Percentiles rank a stretch among this genome's conserved stretches.
These are phyloP conservation scores for Dentiscutata heterogama DNA, from an alignment of 371 early-diverging fungal genomes.

Conservation along the genomic window DNA sequence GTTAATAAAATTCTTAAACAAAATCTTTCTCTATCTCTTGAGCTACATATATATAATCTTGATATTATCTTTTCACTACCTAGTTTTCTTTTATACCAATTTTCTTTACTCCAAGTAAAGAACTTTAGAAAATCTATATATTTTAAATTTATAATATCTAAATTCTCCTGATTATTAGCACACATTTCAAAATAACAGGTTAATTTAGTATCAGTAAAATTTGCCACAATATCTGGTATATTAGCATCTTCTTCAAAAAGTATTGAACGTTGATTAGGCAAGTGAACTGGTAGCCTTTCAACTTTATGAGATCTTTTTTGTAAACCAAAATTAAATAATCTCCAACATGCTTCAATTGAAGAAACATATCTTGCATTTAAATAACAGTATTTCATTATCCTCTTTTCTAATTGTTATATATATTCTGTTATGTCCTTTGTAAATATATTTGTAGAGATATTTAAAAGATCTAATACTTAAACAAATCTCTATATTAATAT, in stretches of 20 bases:
- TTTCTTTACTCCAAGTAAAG: not conserved
- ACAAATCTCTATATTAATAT: conserved; percentile 59
- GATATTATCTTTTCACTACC: not conserved
- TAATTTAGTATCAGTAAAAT: no score
- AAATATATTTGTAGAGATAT: no score
- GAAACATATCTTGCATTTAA: conserved; percentile 52
- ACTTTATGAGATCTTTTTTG: no score
- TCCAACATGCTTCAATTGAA: conserved; percentile 50
- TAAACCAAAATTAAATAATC: conserved; percentile 51
- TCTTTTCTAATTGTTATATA: no score
- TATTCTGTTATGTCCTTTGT: no score
- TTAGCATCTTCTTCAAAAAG: no score
- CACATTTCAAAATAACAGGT: no score
- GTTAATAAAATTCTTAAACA: no score
- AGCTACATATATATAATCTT: not conserved
- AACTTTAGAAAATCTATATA: not conserved
- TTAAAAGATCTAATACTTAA: conserved; percentile 47
- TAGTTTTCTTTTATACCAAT: not conserved
- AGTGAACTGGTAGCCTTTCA: no score
- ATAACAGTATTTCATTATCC: conserved; percentile 49
- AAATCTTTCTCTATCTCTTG: not conserved
- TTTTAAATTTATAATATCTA: not conserved
- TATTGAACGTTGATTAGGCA: no score
- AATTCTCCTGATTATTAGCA: not conserved
- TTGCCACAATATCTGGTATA: no score